Conservation (phyloP, 2,329 filamentous ascomycete genomes). For the Colletotrichum higginsianum region DNA sequence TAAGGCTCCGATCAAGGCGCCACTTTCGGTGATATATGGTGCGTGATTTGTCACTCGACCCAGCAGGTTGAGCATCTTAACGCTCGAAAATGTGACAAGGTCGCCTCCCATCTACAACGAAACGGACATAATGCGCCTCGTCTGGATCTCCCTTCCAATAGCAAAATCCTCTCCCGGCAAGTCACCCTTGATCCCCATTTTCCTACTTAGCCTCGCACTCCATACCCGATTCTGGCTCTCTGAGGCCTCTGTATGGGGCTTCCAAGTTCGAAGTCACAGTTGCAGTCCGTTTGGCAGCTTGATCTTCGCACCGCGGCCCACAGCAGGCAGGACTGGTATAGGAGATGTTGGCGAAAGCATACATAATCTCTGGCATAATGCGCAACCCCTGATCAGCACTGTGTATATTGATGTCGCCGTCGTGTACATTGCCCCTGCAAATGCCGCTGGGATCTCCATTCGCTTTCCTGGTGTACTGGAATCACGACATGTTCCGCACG, state of each 20-base stretch:
- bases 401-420: background rate
- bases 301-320: background rate
- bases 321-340: background rate
- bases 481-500: background rate
- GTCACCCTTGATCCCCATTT: background rate
- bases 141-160: background rate
- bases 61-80: background rate
- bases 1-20: background rate
- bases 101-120: background rate
- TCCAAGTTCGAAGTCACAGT: background rate
- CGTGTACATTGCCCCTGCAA: background rate
- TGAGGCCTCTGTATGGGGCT: background rate
- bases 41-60: constrained; percentile 6
- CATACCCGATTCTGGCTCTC: background rate
- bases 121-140: background rate
- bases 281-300: background rate
- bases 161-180: background rate
- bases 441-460: background rate
- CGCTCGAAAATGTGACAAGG: background rate
- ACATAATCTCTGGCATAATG: background rate
- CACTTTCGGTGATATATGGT: background rate
- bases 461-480: background rate
- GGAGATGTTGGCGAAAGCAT: background rate
- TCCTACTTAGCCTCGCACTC: background rate
- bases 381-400: background rate